Base-by-base conservation (phyloP, 306 rosid species). In the Phaseolus lunatus region DNA sequence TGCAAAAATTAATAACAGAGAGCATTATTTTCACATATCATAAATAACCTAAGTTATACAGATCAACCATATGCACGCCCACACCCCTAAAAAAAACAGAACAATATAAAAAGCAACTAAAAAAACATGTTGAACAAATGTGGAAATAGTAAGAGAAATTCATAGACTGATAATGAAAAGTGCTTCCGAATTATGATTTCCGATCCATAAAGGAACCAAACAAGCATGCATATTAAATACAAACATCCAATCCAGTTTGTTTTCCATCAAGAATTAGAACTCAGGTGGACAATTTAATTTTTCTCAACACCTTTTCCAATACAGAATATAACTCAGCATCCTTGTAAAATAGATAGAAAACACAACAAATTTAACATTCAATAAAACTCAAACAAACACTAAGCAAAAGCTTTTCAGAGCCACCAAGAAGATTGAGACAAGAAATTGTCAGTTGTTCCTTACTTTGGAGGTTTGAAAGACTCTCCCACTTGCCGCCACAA, bases 401-500 rank as follows among this genome's bases (percentile, higher is more conserved):
- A 15, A 29, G 22, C 23, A 80, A 68, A 37, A 71, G 14, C 50
- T 5, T 43, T 65, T 44, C 19, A 52, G 62, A 62, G 75, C 52
- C 66, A 75, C 49, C 54, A 49, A 67, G 35, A 47, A 19, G 74
- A 81, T 49, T 19, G 31, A 41, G 61, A 74, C 45, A 76, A 59
- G 70, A 81, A 56, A 75, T 56, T 13, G 35, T 13, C 67, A 1
- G 56, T 39, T 52, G 12, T 74, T 78, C 75, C 98, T 85, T 91
- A 96, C 99, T 93, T 96, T 59, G 99, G 99, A 77, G 99, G 99
- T 84, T 85, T 96, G 86, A 96, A 96, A 72, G 98, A 90, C 81
- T 90, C 99, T 81, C 99, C 99, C 87, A 96, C 99, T 91, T 92
- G 97, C 79, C 94, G 90, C 98, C 99, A 96, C 82, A 91, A 78